Percentiles rank a stretch among this genome's conserved stretches.
Evolutionary conservation across 2,329 filamentous ascomycete genomes (phyloP).

Genomic region (Fusarium papillatum): DNA sequence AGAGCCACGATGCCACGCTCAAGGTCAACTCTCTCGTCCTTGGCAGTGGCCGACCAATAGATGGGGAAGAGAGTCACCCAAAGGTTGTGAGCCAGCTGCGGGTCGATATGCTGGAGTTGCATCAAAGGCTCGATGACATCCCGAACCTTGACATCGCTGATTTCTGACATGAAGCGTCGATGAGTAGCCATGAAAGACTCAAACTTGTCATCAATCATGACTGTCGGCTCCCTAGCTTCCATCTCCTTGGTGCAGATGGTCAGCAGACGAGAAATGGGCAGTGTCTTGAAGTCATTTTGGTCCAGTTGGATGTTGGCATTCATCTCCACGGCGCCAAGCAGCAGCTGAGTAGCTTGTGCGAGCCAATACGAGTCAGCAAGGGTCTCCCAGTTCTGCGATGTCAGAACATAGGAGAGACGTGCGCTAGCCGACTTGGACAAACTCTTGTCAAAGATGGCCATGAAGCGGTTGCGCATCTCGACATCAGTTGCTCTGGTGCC

Average conservation of each 20-base stretch:
- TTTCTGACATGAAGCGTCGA: constrained; percentile 84
- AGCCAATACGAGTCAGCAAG: constrained; percentile 97
- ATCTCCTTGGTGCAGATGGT: constrained; percentile 82
- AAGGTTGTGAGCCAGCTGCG: constrained; percentile 85
- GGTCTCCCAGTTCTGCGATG: constrained; percentile 97
- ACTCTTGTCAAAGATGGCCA: constrained; percentile 95
- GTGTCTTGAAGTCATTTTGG: constrained; percentile 84
- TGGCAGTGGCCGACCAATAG: constrained; percentile 90
- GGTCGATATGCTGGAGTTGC: constrained; percentile 93
- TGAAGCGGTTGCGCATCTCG: constrained; percentile 96
- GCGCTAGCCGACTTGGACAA: constrained; percentile 93
- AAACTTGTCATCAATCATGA: constrained; percentile 86
- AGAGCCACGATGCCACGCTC: constrained; percentile 93
- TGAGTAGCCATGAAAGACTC: constrained; percentile 85
- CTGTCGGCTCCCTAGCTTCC: constrained; percentile 72
- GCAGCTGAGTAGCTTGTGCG: constrained; percentile 91
- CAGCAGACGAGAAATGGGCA: constrained; percentile 81
- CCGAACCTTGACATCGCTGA: constrained; percentile 88
- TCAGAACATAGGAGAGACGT: constrained; percentile 89
- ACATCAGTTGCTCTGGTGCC: constrained; percentile 94
- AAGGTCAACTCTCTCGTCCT: constrained; percentile 90
- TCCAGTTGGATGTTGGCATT: constrained; percentile 84
- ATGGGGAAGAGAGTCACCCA: constrained; percentile 95
- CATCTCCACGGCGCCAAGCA: constrained; percentile 92
- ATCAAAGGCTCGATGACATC: constrained; percentile 92